Evolutionary conservation across 2,329 filamentous ascomycete species (phyloP).

Genomic region (Cladosporium halotolerans): DNA sequence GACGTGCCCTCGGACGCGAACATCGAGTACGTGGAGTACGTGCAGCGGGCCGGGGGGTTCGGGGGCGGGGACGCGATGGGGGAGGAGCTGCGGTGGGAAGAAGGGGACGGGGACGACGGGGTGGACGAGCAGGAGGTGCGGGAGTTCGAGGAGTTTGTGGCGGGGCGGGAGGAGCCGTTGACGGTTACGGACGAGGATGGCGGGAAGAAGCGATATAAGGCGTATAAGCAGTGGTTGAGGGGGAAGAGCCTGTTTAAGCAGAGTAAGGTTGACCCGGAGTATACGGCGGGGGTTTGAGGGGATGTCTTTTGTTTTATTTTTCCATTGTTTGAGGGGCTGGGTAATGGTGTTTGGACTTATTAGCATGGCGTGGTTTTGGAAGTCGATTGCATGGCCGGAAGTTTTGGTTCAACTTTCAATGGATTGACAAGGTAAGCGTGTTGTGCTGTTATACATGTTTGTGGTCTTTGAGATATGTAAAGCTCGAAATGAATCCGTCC

Average conservation of each 20-base stretch:
- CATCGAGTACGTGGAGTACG: conserved; percentile 72
- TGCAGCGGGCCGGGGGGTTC: conserved; percentile 48
- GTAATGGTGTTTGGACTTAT: no score
- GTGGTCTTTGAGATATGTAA: no score
- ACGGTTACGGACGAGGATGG: conserved; percentile 83
- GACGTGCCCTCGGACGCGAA: conserved; percentile 54
- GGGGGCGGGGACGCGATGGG: background rate
- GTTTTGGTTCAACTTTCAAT: no score
- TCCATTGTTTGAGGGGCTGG: no score
- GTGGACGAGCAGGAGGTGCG: conserved; percentile 59
- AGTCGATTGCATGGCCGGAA: no score
- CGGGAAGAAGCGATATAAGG: conserved; percentile 91
- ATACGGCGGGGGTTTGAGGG: conserved; percentile 13
- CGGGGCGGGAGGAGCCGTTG: conserved; percentile 72
- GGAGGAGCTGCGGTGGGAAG: conserved; percentile 38
- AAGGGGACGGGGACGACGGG: conserved; percentile 41
- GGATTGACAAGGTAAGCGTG: no score
- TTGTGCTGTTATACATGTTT: no score
- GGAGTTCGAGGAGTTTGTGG: conserved; percentile 71
- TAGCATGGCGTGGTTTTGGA: no score
- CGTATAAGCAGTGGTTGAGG: conserved; percentile 88
- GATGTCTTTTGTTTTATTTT: no score
- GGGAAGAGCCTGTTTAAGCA: conserved; percentile 97
- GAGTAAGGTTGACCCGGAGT: conserved; percentile 50
- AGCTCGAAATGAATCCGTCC: no score